Evolutionary conservation across 1,139 yeast genomes (phyloP).

Genomic region (Blastobotrys proliferans): DNA sequence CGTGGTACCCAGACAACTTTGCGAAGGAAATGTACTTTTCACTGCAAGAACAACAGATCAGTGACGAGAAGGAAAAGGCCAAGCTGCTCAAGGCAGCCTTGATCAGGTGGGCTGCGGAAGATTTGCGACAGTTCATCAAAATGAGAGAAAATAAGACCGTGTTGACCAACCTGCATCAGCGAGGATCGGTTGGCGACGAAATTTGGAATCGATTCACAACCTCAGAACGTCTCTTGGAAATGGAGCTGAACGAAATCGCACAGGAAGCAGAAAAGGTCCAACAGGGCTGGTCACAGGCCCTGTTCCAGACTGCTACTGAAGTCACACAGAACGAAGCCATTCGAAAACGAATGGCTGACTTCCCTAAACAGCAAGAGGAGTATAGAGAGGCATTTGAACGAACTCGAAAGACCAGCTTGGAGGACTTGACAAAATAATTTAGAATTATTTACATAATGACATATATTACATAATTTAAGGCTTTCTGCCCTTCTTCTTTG

Average conservation of each 20-base stretch:
- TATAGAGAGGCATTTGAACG: constrained; percentile 26
- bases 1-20: constrained; percentile 65
- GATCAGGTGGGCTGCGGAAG: constrained; percentile 68
- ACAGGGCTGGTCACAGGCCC: constrained; percentile 74
- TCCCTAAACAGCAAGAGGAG: constrained; percentile 38
- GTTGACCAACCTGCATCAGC: constrained; percentile 69
- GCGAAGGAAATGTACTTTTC: constrained; percentile 62
- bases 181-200: constrained; percentile 89
- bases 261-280: constrained; percentile 69
- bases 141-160: constrained; percentile 70
- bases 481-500: constrained; percentile 44
- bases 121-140: constrained; percentile 60
- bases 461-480: neutral
- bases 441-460: neutral
- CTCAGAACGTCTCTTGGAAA: constrained; percentile 71
- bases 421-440: constrained; percentile 16
- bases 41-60: constrained; percentile 47
- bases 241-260: constrained; percentile 77
- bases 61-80: constrained; percentile 63
- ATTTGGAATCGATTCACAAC: constrained; percentile 74
- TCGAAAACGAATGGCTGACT: constrained; percentile 69
- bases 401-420: constrained; percentile 16
- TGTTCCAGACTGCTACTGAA: constrained; percentile 81
- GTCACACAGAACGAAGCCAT: constrained; percentile 89
- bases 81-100: constrained; percentile 84